Conservation (phyloP, 139 green algal genomes). For the Klebsormidium nitens region DNA sequence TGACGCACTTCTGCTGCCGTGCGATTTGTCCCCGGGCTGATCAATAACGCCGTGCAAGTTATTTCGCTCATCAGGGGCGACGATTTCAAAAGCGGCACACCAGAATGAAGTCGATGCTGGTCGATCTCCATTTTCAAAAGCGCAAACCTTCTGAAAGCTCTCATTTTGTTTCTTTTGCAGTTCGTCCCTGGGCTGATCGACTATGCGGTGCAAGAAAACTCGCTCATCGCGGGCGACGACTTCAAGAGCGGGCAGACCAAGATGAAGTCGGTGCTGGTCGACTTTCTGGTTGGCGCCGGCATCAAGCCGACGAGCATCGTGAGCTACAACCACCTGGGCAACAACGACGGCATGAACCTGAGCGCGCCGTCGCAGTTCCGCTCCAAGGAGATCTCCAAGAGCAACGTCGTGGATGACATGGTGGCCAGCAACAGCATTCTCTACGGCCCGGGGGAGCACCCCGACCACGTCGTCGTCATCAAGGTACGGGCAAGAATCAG, state of each 20-base stretch:
- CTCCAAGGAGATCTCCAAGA: constrained; percentile 94
- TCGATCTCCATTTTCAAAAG: no score
- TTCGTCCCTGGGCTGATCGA: constrained; percentile 78
- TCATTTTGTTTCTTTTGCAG: background rate
- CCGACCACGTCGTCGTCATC: constrained; percentile 98
- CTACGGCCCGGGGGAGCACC: constrained; percentile 90
- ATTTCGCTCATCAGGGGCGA: no score
- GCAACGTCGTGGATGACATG: constrained; percentile 99
- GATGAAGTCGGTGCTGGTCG: constrained; percentile 97
- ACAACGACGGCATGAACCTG: constrained; percentile 99
- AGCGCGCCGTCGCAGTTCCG: constrained; percentile 81
- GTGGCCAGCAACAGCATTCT: constrained; percentile 88
- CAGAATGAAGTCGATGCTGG: no score
- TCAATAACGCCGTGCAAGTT: no score
- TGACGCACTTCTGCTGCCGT: no score
- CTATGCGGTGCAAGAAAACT: constrained; percentile 61
- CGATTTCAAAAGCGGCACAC: no score
- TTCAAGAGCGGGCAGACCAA: constrained; percentile 91
- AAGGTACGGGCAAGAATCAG: constrained; percentile 69
- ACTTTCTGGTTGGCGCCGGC: constrained; percentile 94
- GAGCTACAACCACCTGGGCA: constrained; percentile 98
- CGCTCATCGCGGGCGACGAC: constrained; percentile 96
- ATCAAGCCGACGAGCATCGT: constrained; percentile 98
- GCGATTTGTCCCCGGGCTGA: no score
- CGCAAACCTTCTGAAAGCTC: no score